Base-by-base conservation (phyloP, 768 basidiomycete species). In the Lactarius pseudohatsudake region DNA sequence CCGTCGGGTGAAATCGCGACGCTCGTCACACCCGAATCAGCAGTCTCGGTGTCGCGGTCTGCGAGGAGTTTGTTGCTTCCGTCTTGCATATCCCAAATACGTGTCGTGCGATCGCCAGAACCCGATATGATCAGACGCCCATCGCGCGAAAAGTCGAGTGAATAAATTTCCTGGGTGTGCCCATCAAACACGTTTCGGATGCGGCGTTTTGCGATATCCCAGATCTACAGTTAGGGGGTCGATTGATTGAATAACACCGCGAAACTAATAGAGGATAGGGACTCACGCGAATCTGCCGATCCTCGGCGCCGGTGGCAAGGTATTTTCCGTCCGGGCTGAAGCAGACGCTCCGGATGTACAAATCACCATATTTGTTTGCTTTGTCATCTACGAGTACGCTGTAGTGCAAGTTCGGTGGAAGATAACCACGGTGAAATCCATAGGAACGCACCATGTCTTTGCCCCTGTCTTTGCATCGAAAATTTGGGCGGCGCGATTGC, bases 401-500 rank as follows among this genome's bases (percentile, higher is more conserved):
- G 71, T 36, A 62, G 28, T 62, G 64, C 30, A 65, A 26, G 45
- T 16, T 28, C 4, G 61, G 47, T 60, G 62, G 30, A 20, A 43
- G 47, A 4, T 18, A 18, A 32, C 36, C 5, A n/a, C 60, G 11
- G n/a, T 7, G 3, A 26, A 47, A 32, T 58, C 10, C n/a, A 50
- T 13, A n/a, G 36, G 50, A 69, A 75, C 87, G 63, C 70, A 94
- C 95, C 90, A 94, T 36, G 89, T 89, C 78, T 92, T 94, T 0
- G 74, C 75, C 8, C 96, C 96, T 0, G 91, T 90, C 78, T 91
- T 91, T 32, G 90, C 91, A 74, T 98, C 94, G 75, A 92, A 98
- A 64, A 98, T 95, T 76, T 97, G 95, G 22, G 95, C 94, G 0
- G 94, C 93, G 50, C 93, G 84, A 78, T 98, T 98, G 78, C 96